Evolutionary conservation across 768 basidiomycete species (phyloP).

Genomic region (Tricholoma terreum): DNA sequence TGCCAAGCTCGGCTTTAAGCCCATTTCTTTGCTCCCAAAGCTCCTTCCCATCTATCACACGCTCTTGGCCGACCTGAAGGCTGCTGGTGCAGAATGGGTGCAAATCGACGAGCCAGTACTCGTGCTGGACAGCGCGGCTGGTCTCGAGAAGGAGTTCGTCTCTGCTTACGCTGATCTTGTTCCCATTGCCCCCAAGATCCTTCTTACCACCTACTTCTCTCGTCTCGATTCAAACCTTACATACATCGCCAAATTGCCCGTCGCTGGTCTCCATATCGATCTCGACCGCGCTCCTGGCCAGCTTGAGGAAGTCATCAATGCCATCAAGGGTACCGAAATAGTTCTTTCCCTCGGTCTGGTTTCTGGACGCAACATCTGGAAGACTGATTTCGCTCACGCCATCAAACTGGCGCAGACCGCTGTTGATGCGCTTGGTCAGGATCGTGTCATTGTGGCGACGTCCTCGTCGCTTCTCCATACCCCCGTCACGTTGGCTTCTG

Average conservation of each 20-base stretch:
- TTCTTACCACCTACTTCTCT: slow-evolving; percentile 95
- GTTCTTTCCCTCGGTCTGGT: slow-evolving; percentile 91
- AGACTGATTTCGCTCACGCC: slow-evolving; percentile 85
- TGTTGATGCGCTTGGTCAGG: slow-evolving; percentile 74
- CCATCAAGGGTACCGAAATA: slow-evolving; percentile 79
- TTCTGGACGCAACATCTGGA: slow-evolving; percentile 99
- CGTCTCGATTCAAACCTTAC: slow-evolving; percentile 91
- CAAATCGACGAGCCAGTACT: slow-evolving; percentile 98
- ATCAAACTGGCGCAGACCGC: slow-evolving; percentile 84
- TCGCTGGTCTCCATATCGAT: slow-evolving; percentile 95
- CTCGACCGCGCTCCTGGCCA: slow-evolving; percentile 91
- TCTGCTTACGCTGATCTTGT: slow-evolving; percentile 79
- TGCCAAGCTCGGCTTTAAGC: slow-evolving; percentile 79
- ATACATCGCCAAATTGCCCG: slow-evolving; percentile 87
- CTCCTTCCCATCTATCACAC: slow-evolving; percentile 90
- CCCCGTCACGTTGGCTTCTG: slow-evolving; percentile 90
- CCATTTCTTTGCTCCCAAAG: slow-evolving; percentile 85
- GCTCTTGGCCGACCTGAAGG: slow-evolving; percentile 86
- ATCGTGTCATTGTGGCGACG: slow-evolving; percentile 90
- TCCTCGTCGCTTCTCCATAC: slow-evolving; percentile 99
- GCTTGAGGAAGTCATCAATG: slow-evolving; percentile 76
- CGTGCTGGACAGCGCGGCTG: slow-evolving; percentile 81
- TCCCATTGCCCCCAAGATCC: slow-evolving; percentile 84
- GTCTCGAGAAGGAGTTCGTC: slow-evolving; percentile 75
- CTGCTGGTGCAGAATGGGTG: slow-evolving; percentile 90